Evolutionary conservation across 129 eudicot genomes (phyloP).

Genomic region (Lactuca sativa): DNA sequence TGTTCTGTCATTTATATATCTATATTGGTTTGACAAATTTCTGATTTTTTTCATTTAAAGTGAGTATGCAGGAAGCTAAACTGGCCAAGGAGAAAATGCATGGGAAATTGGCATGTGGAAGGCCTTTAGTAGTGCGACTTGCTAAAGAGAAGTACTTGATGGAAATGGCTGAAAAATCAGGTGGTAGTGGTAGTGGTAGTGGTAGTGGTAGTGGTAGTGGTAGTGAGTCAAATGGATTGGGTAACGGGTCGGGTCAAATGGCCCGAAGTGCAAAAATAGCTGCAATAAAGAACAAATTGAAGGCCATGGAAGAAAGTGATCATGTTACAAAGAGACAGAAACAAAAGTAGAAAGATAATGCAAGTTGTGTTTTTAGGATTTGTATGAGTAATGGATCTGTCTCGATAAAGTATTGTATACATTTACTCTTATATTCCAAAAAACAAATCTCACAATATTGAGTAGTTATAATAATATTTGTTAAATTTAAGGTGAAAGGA

Average conservation of each 20-base stretch:
- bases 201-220: conserved; percentile 22
- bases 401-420: not conserved
- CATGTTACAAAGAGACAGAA: conserved; percentile 58
- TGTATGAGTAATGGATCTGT: not conserved
- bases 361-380: not conserved
- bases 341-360: conserved; percentile 18
- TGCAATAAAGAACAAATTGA: conserved; percentile 81
- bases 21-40: conserved; percentile 17
- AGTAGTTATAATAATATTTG: too few species aligned
- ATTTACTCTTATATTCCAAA: not conserved
- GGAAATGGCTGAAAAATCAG: conserved; percentile 42
- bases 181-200: not conserved
- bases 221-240: conserved; percentile 29
- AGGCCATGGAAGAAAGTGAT: conserved; percentile 63
- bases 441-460: not conserved
- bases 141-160: conserved; percentile 56
- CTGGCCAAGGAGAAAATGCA: conserved; percentile 82
- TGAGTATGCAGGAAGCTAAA: conserved; percentile 96
- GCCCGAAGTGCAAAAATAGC: conserved; percentile 78
- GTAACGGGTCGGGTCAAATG: conserved; percentile 34
- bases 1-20: too few species aligned
- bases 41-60: conserved; percentile 60
- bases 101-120: conserved; percentile 74
- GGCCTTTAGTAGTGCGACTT: conserved; percentile 76
- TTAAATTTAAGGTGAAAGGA: not conserved